A percentile compares a stretch with the other conserved stretches of the same genome.
phyloP scores from a whole-genome alignment of 2,329 filamentous ascomycete genomes.

The Penicillium crustosum region DNA sequence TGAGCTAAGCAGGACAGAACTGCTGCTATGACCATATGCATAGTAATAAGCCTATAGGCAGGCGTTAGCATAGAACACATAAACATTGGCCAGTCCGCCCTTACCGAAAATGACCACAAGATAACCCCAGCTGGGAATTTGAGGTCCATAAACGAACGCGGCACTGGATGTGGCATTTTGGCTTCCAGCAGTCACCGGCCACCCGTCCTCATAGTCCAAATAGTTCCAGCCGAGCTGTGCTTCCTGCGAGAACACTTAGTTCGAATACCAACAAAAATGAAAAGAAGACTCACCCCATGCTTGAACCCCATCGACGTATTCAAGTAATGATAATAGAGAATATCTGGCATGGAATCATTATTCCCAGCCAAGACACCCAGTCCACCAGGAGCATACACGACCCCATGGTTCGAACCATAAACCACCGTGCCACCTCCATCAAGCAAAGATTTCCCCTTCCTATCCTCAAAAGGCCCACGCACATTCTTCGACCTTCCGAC shows the following conservation, averaged over 20 bases:
- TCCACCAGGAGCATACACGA: conserved; percentile 43
- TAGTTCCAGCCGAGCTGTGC: conserved; percentile 41
- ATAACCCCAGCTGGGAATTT: conserved; percentile 9
- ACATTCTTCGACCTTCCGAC: conserved; percentile 37
- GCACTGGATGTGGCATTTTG: background rate
- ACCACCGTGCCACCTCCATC: conserved; percentile 38
- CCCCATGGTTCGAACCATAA: conserved; percentile 41
- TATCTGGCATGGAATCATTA: conserved; percentile 27
- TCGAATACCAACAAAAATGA: background rate
- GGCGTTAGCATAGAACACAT: background rate
- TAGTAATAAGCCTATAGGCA: conserved; percentile 18
- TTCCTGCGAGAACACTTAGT: conserved; percentile 25
- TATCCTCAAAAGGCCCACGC: conserved; percentile 39
- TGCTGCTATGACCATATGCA: conserved; percentile 11
- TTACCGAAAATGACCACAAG: conserved; percentile 13
- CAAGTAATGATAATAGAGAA: conserved; percentile 44
- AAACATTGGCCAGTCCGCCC: background rate
- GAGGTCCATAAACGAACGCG: background rate
- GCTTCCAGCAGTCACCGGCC: conserved; percentile 31
- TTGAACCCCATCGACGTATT: conserved; percentile 35
- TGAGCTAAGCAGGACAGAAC: background rate
- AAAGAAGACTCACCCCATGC: conserved; percentile 24
- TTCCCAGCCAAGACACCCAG: conserved; percentile 33
- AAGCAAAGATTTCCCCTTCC: conserved; percentile 24
- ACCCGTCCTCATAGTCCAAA: conserved; percentile 40